phyloP scores from a whole-genome alignment of 2,329 filamentous ascomycete species.

The Annulohypoxylon truncatum region DNA sequence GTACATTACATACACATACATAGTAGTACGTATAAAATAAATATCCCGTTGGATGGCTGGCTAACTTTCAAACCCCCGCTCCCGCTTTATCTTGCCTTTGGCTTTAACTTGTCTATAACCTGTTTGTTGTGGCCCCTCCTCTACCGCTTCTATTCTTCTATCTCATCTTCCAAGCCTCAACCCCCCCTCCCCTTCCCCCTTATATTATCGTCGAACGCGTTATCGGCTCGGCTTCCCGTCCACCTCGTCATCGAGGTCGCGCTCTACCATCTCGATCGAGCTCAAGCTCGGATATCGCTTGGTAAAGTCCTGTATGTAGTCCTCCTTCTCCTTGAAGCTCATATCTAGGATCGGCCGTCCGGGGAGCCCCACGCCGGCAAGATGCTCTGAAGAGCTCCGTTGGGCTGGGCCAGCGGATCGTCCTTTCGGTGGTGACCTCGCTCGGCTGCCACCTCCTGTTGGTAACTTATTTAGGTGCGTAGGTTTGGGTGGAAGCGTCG shows the following conservation, averaged over 20 bases:
- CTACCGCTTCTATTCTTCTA: background rate
- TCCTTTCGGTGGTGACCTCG: conserved; percentile 60
- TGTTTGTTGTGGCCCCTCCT: background rate
- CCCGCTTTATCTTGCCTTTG: conserved; percentile 2
- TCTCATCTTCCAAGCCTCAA: background rate
- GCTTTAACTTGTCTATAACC: conserved; percentile 1
- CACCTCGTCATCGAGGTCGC: conserved; percentile 62
- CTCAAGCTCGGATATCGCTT: conserved; percentile 88
- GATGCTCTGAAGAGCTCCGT: conserved; percentile 51
- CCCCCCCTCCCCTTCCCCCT: too few species aligned
- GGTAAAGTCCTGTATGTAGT: conserved; percentile 77
- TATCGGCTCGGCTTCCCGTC: conserved; percentile 35
- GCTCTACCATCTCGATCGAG: conserved; percentile 89
- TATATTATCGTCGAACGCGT: background rate
- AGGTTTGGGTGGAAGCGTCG: conserved; percentile 71
- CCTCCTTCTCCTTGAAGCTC: conserved; percentile 69
- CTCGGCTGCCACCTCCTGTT: conserved; percentile 56
- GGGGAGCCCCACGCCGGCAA: conserved; percentile 60
- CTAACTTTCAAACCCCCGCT: background rate
- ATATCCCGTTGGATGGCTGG: conserved; percentile 4
- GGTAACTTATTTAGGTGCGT: conserved; percentile 68
- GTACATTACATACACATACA: conserved; percentile 3
- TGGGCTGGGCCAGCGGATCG: conserved; percentile 40
- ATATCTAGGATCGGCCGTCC: conserved; percentile 65
- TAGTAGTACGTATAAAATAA: too few species aligned